Conservation (phyloP, 441 rosid species). For the Corymbia citriodora region DNA sequence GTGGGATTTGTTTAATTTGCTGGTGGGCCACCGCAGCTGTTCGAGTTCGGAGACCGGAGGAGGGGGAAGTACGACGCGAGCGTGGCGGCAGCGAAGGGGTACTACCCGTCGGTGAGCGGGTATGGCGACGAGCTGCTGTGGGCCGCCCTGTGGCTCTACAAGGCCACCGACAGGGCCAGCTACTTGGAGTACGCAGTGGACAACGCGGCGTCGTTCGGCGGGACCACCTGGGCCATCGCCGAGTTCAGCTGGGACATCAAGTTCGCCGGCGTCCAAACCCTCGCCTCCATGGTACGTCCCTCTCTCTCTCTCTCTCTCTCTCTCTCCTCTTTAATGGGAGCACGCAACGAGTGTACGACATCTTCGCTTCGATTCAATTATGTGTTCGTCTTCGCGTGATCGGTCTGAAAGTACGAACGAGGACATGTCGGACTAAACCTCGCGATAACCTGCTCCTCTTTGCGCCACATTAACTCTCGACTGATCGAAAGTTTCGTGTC, state of each 20-base stretch:
- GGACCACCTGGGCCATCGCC: neutral
- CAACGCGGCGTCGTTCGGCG: neutral
- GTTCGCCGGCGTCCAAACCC: conserved; percentile 1
- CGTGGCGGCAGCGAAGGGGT: neutral
- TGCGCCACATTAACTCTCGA: neutral
- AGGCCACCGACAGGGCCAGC: neutral
- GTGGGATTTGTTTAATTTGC: neutral
- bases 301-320: neutral
- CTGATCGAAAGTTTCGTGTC: neutral
- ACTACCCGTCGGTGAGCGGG: conserved; percentile 3
- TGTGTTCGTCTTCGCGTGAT: neutral
- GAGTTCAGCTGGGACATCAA: conserved; percentile 5
- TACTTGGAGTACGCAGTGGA: neutral
- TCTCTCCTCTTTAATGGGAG: neutral
- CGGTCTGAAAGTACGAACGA: neutral
- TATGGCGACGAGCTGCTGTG: neutral
- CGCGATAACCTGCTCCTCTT: neutral
- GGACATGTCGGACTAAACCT: neutral
- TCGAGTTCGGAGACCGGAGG: neutral
- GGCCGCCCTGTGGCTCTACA: conserved; percentile 1
- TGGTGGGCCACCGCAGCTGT: neutral
- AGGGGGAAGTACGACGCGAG: neutral
- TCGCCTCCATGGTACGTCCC: neutral
- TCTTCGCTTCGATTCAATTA: neutral
- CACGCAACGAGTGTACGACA: neutral